A percentile compares a stretch with the other conserved stretches of the same genome.
Conservation (phyloP, 805 yeast genomes). For the Danielia reshetovae region DNA sequence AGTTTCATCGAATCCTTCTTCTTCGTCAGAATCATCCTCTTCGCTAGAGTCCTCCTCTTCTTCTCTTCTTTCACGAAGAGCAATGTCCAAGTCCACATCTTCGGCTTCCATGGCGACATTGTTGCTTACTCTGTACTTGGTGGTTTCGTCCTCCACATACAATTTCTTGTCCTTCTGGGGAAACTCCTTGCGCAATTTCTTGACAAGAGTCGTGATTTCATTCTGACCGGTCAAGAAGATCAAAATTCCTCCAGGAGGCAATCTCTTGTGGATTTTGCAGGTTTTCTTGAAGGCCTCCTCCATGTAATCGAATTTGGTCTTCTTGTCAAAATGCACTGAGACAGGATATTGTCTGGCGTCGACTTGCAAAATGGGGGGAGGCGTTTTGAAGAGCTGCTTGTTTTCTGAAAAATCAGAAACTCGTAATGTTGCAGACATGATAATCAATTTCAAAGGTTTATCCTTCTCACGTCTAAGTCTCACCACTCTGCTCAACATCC, state of each 20-base stretch:
- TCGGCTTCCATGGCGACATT: conserved; percentile 79
- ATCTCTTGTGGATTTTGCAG: conserved; percentile 74
- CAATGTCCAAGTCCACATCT: conserved; percentile 73
- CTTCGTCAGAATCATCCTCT: conserved; percentile 45
- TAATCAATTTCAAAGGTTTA: conserved; percentile 72
- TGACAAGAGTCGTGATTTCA: conserved; percentile 78
- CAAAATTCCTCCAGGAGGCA: conserved; percentile 93
- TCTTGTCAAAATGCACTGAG: conserved; percentile 80
- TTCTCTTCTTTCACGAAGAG: conserved; percentile 25
- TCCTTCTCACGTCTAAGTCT: conserved; percentile 56
- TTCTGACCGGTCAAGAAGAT: conserved; percentile 92
- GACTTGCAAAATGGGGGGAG: conserved; percentile 87
- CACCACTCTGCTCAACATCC: conserved; percentile 86
- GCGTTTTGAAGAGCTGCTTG: conserved; percentile 52
- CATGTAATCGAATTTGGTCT: conserved; percentile 72
- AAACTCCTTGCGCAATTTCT: conserved; percentile 61
- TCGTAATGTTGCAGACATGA: conserved; percentile 96
- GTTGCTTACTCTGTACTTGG: conserved; percentile 50
- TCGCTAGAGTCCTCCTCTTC: conserved; percentile 45
- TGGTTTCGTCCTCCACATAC: conserved; percentile 9
- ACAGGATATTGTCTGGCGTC: conserved; percentile 96
- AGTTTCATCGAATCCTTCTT: conserved; percentile 69
- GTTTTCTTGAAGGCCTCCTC: conserved; percentile 86
- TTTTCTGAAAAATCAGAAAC: conserved; percentile 93
- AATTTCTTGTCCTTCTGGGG: conserved; percentile 37